Evolutionary conservation across 805 yeast species (phyloP), one percentile per base, ranked within the genome.

Genomic region (Metahyphopichia silvanorum): DNA sequence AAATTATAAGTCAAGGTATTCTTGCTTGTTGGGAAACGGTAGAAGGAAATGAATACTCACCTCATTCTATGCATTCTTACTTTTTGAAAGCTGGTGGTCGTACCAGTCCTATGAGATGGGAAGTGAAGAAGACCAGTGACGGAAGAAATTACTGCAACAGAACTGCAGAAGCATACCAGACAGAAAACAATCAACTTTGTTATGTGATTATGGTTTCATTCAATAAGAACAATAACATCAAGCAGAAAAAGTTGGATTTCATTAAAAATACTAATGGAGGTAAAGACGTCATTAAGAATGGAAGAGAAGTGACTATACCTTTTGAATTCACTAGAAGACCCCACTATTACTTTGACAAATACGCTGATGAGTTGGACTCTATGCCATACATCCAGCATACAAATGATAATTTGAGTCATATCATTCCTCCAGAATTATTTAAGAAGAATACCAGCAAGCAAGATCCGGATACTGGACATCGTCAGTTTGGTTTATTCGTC

Each of bases 401-500:
- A 19, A 49, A 53, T 35, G 57, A 49, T 21, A 46, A 51, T 32
- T 29, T 63, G 18, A 41, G 46, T 21, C 59, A 57, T 38, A 54
- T 44, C 7, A n/a, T 58, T 6, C 60, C 60, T 4, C 42, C 36
- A 1, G 59, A 51, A 30, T 46, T 45, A 21, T 29, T 49, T 11
- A n/a, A 16, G 19, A 16, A 26, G 13, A n/a, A 11, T 3, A 8
- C 12, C 8, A 7, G 8, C 7, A 14, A 26, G 9, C 9, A n/a
- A 11, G 24, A 33, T 13, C 20, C 21, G 5, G 31, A 21, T 13
- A 24, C 35, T 15, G 53, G 60, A 16, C 37, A 42, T 25, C 30
- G 51, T 18, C 46, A 47, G 21, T 47, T 54, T 17, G 67, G 66
- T 4, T 34, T 54, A 11, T 64, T 63, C 38, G 34, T 49, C 39